Evolutionary conservation across 805 yeast genomes (phyloP), one percentile per base, ranked within the genome.

Genomic region (Ogataea neopini): DNA sequence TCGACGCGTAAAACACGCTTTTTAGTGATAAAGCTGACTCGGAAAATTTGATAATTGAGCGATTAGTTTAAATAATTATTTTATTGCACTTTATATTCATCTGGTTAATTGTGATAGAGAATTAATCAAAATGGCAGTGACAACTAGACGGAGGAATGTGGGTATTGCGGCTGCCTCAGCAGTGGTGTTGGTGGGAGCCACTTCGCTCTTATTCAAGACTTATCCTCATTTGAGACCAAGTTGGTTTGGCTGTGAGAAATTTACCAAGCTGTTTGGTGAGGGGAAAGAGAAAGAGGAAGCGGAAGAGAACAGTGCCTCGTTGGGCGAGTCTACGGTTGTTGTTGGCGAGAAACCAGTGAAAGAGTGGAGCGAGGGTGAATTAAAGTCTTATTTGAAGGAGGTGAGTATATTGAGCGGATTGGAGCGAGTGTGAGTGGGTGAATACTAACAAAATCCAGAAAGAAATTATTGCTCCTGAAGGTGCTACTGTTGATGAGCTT

Each of bases 401-500:
- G 78, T 73, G 34, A 30, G 34, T 30, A 8, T 4, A 30, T n/a
- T n/a, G n/a, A n/a, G n/a, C n/a, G n/a, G n/a, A n/a, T n/a, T n/a
- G n/a, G n/a, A n/a, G n/a, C n/a, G n/a, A n/a, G n/a, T n/a, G n/a
- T n/a, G n/a, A n/a, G n/a, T n/a, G n/a, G n/a, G n/a, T n/a, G n/a
- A n/a, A n/a, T 48, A 48, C 52, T 49, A 51, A 51, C 52, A 43
- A 43, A n/a, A 33, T 49, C 44, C 49, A 74, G 79, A 72, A 74
- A 72, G 77, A 74, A 59, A 65, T 73, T 67, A 59, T 62, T 59
- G 63, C 73, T 67, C 75, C 78, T 58, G 63, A 68, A 59, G 64
- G 69, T 68, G 72, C 75, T 68, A 61, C 74, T 68, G 68, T 65
- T 63, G 64, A 65, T 64, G 70, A 68, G 64, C 74, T 74, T 69